These are phyloP conservation scores for Nitzschia putrida DNA, from an alignment of 108 stramenopile genomes.

Conservation along the genomic window DNA sequence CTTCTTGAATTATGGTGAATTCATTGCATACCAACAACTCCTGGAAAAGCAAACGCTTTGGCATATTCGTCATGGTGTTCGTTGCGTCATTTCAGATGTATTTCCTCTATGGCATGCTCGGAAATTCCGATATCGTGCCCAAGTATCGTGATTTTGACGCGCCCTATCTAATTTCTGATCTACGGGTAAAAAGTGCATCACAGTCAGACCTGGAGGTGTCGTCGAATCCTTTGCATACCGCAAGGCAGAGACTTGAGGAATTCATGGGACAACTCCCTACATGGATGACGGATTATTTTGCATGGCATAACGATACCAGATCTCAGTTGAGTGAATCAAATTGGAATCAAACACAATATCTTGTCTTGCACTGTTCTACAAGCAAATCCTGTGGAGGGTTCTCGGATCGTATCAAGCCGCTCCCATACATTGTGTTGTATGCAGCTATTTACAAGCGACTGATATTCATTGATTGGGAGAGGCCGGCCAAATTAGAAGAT, in stretches of 20 bases:
- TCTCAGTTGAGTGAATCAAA: conserved; percentile 12
- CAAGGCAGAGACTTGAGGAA: too few relatives aligned
- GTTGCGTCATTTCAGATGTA: too few relatives aligned
- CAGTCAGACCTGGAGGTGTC: not conserved
- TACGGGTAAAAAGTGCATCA: not conserved
- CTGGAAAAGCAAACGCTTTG: too few relatives aligned
- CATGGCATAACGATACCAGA: conserved; percentile 38
- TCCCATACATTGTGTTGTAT: conserved; percentile 34
- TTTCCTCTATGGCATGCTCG: too few relatives aligned
- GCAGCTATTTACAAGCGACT: conserved; percentile 41
- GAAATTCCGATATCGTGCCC: too few relatives aligned
- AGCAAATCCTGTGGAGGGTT: conserved; percentile 40
- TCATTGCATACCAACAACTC: too few relatives aligned
- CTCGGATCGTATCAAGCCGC: conserved; percentile 42
- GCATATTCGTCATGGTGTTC: too few relatives aligned
- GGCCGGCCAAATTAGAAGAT: conserved; percentile 45
- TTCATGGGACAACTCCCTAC: conserved; percentile 18
- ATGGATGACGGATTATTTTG: conserved; percentile 55
- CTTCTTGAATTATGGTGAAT: too few relatives aligned
- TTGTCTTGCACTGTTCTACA: conserved; percentile 36
- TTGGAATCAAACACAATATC: conserved; percentile 35
- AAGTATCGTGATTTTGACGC: not conserved
- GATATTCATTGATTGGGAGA: conserved; percentile 47
- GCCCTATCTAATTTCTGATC: not conserved
- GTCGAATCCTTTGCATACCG: not conserved